These are phyloP conservation scores for Cladosporium austrohemisphaericum DNA, from an alignment of 2,329 filamentous ascomycete genomes.

Conservation along the genomic window DNA sequence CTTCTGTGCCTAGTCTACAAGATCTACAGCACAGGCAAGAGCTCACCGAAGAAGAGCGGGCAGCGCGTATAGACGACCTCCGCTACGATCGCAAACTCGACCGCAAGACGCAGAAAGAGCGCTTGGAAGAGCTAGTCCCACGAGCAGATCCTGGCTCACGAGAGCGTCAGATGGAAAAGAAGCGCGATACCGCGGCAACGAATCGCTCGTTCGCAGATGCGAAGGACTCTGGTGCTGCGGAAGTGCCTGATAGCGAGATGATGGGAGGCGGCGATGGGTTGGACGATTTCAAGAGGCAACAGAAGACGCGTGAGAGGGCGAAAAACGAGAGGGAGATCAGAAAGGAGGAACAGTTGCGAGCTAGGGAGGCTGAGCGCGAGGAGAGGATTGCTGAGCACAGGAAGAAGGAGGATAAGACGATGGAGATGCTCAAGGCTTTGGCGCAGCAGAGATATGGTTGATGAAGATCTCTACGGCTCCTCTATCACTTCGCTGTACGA, in stretches of 20 bases:
- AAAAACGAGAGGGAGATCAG: conserved; percentile 82
- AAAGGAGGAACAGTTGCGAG: conserved; percentile 74
- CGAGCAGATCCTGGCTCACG: conserved; percentile 78
- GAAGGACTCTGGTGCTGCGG: conserved; percentile 60
- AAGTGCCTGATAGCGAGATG: conserved; percentile 69
- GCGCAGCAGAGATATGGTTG: conserved; percentile 73
- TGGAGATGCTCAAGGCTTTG: conserved; percentile 74
- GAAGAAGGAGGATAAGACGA: conserved; percentile 77
- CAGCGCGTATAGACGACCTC: conserved; percentile 48
- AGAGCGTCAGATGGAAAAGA: conserved; percentile 85
- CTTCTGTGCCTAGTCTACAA: conserved; percentile 63
- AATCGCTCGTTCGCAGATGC: conserved; percentile 68
- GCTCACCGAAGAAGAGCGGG: conserved; percentile 48
- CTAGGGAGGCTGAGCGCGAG: conserved; percentile 73
- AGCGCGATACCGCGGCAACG: conserved; percentile 65
- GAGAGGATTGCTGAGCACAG: conserved; percentile 66
- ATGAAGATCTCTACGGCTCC: too few relatives aligned
- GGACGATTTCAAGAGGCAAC: conserved; percentile 63
- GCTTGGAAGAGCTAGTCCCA: conserved; percentile 75
- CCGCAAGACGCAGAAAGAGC: conserved; percentile 63
- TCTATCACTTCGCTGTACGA: too few relatives aligned
- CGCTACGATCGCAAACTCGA: conserved; percentile 59
- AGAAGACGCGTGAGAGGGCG: conserved; percentile 63
- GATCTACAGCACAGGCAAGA: conserved; percentile 64
- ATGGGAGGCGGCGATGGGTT: conserved; percentile 69